Conservation (phyloP, 2,329 filamentous ascomycete species). For the Aspergillus sp. region DNA sequence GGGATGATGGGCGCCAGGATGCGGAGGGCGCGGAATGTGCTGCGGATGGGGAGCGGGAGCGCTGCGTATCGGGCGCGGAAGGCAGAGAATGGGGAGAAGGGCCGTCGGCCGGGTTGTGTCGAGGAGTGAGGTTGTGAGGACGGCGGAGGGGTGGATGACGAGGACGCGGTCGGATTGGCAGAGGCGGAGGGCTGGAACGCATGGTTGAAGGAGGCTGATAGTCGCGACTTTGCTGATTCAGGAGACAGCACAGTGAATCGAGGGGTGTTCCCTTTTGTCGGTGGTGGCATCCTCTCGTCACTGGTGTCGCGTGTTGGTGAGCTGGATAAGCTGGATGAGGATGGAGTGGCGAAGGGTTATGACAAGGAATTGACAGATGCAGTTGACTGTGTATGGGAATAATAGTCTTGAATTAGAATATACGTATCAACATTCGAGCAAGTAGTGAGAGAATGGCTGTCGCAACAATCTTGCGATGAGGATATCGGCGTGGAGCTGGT, state of each 20-base stretch:
- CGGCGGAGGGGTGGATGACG: background rate
- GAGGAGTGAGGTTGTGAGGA: slow-evolving; percentile 3
- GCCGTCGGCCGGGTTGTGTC: slow-evolving; percentile 7
- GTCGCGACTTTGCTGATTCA: background rate
- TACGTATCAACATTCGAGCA: too few relatives aligned
- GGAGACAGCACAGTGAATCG: background rate
- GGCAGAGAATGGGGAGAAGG: slow-evolving; percentile 21
- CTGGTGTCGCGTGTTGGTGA: background rate
- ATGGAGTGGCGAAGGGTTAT: too few relatives aligned
- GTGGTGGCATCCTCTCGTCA: background rate
- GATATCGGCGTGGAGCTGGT: background rate
- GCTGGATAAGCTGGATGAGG: too few relatives aligned
- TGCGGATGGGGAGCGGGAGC: slow-evolving; percentile 27
- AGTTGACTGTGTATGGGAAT: too few relatives aligned
- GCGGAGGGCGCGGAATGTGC: slow-evolving; percentile 26
- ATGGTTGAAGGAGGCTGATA: background rate
- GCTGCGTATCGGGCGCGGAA: slow-evolving; percentile 28
- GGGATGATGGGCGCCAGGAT: slow-evolving; percentile 35
- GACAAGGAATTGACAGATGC: too few relatives aligned
- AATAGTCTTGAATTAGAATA: too few relatives aligned
- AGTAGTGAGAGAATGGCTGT: too few relatives aligned
- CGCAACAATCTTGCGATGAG: too few relatives aligned
- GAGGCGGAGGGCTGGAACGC: background rate
- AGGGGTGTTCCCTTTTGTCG: background rate
- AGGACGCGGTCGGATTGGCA: background rate